Evolutionary conservation across 805 yeast species (phyloP), one percentile per base, ranked within the genome.

Genomic region (Yamadazyma paraphyllophila): DNA sequence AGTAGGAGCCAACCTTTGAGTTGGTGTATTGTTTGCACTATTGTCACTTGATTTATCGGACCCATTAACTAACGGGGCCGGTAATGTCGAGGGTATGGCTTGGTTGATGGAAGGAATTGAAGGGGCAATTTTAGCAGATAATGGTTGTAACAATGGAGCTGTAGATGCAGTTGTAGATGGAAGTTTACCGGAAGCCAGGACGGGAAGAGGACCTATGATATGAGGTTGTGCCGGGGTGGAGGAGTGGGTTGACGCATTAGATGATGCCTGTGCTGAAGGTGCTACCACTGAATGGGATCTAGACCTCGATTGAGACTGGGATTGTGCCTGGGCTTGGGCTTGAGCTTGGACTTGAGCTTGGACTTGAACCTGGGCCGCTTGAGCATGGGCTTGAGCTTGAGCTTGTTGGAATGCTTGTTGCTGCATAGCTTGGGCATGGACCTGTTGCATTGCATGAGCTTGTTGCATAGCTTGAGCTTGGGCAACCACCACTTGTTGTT

Each of bases 391-490:
- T 29, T 44, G 47, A 11, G 25, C 27, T 7, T 40, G 42, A 10
- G 41, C 38, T 13, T 44, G 45, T 36, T 39, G 43, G 6, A 4
- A 20, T 20, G 24, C 24, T 6, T 20, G 24, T 20, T 20, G 24
- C 12, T 33, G 39, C 39, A 34, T 33, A 9, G 27, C 38, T 15
- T 43, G 48, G 11, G 44, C 39, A 11, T 47, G 46, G 8, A 34
- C 44, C 14, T 33, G 46, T 25, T 39, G 48, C 37, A 36, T 29
- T 10, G 29, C 43, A 6, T 41, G 49, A 10, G 49, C 45, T 13
- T 46, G 49, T 31, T 44, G 48, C 36, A 41, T 33, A 7, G 45
- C 47, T 24, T 47, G 50, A 13, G 46, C 37, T 14, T 43, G 46
- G n/a, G 43, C 46, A 27, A 39, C 46, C 31, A 43, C 41, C 34